phyloP scores from a whole-genome alignment of 2,329 filamentous ascomycete genomes.

The Colletotrichum neosansevieriae region DNA sequence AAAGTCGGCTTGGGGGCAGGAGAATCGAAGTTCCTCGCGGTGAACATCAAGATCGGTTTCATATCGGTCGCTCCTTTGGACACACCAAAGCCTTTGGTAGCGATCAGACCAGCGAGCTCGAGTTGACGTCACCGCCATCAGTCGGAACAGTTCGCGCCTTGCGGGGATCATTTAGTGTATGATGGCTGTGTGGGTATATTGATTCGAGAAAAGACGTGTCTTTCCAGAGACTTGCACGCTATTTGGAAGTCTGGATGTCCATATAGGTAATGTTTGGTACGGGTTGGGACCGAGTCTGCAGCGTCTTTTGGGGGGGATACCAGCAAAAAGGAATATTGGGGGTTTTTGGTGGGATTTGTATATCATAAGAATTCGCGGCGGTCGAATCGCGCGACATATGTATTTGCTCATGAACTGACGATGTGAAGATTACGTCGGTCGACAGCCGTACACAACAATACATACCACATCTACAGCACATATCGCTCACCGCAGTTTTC shows the following conservation, averaged over 20 bases:
- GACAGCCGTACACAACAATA: not conserved
- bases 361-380: conserved; percentile 10
- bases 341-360: conserved; percentile 23
- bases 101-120: conserved; percentile 38
- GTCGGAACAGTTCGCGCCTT: conserved; percentile 26
- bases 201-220: not conserved
- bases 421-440: conserved; percentile 2
- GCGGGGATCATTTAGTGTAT: conserved; percentile 36
- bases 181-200: not conserved
- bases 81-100: conserved; percentile 34
- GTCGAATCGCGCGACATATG: not conserved
- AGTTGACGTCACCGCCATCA: conserved; percentile 24
- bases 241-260: conserved; percentile 7
- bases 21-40: conserved; percentile 18
- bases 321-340: not conserved
- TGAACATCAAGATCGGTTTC: conserved; percentile 13
- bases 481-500: too few species aligned
- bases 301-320: conserved; percentile 5
- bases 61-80: conserved; percentile 2
- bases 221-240: not conserved
- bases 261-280: not conserved
- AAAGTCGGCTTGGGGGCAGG: conserved; percentile 9
- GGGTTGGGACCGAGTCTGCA: not conserved
- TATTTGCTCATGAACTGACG: conserved; percentile 12
- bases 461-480: not conserved